Conservation (phyloP, 768 basidiomycete species). For the Amanita phalloides region DNA sequence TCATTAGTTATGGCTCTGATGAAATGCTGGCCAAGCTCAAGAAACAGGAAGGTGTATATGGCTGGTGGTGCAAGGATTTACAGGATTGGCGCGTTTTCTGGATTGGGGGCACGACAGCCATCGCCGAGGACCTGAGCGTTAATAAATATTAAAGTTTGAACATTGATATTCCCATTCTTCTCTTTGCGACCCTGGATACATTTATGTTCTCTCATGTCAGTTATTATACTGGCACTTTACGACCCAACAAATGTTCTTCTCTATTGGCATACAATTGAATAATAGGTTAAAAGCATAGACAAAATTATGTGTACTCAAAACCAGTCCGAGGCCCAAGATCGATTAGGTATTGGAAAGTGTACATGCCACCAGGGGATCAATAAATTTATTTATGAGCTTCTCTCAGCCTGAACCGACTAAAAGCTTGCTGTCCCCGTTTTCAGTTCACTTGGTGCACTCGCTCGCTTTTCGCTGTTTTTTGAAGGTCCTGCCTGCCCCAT, state of each 20-base stretch:
- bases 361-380: background rate
- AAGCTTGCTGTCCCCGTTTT: slow-evolving; percentile 2
- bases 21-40: slow-evolving; percentile 35
- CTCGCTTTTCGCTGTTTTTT: slow-evolving; percentile 9
- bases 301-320: slow-evolving; percentile 1
- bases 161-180: background rate
- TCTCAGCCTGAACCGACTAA: background rate
- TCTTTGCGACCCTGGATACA: background rate
- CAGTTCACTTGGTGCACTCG: background rate
- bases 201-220: background rate
- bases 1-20: slow-evolving; percentile 41
- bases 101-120: slow-evolving; percentile 46
- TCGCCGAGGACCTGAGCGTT: background rate
- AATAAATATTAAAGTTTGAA: background rate
- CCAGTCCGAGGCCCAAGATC: slow-evolving; percentile 1
- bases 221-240: no score
- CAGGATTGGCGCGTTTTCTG: slow-evolving; percentile 79
- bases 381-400: background rate
- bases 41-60: slow-evolving; percentile 61
- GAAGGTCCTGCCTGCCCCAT: slow-evolving; percentile 23
- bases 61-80: slow-evolving; percentile 62
- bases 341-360: background rate
- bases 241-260: background rate
- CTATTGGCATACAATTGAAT: background rate
- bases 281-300: background rate